Evolutionary conservation across 208 protist genomes (phyloP).

Genomic region (Endotrypanum monterogeii): DNA sequence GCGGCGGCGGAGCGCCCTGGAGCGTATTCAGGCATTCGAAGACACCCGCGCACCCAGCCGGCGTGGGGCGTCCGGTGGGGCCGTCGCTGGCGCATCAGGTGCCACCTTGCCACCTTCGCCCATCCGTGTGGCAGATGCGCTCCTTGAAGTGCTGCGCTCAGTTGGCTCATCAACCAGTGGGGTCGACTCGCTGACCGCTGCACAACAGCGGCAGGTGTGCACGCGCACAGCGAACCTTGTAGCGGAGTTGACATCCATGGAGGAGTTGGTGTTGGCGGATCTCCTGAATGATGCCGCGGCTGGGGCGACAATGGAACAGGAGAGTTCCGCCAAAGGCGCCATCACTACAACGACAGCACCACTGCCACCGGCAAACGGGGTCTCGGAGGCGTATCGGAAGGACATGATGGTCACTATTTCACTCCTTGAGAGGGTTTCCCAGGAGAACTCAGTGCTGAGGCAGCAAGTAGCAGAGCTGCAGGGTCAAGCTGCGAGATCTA

Average conservation of each 20-base stretch:
- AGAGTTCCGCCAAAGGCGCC: neutral
- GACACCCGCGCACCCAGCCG: constrained; percentile 15
- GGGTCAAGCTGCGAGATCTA: neutral
- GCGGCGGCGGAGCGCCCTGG: constrained; percentile 16
- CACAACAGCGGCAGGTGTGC: constrained; percentile 25
- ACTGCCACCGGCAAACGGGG: neutral
- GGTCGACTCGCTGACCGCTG: constrained; percentile 3
- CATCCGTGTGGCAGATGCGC: constrained; percentile 1
- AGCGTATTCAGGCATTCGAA: constrained; percentile 25
- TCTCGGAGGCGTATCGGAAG: constrained; percentile 14
- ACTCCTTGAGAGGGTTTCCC: constrained; percentile 23
- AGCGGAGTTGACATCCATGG: constrained; percentile 22
- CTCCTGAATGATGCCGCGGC: constrained; percentile 32
- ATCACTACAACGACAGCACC: neutral
- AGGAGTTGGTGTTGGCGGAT: constrained; percentile 24
- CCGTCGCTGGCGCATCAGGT: neutral
- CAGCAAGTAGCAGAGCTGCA: constrained; percentile 2
- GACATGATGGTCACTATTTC: constrained; percentile 33
- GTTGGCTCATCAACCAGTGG: constrained; percentile 6
- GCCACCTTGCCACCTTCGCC: neutral
- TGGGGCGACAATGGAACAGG: constrained; percentile 24
- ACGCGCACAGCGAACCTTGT: constrained; percentile 23
- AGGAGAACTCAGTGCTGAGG: constrained; percentile 32
- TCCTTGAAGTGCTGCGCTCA: constrained; percentile 28
- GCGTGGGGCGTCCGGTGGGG: neutral